A percentile compares a stretch with the other conserved stretches of the same genome.
Evolutionary conservation across 192 early-diverging fungal genomes (phyloP).

Genomic region (Backusella macrospora): DNA sequence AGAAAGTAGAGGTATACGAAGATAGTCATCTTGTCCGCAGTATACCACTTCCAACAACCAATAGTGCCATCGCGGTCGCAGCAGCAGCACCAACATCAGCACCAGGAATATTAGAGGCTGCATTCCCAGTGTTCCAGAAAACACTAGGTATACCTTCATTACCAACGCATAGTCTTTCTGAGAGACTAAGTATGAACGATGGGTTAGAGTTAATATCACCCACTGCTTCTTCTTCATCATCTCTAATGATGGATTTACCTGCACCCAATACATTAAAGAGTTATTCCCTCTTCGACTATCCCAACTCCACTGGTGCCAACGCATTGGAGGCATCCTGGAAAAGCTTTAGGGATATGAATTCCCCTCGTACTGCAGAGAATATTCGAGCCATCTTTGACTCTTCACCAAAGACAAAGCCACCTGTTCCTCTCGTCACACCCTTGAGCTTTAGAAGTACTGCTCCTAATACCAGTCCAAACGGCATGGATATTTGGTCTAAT

Average conservation of each 20-base stretch:
- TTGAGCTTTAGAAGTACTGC: conserved; percentile 11
- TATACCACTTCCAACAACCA: not conserved
- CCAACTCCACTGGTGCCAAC: conserved; percentile 3
- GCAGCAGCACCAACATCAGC: not conserved
- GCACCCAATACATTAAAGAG: conserved; percentile 6
- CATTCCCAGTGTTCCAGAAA: not conserved
- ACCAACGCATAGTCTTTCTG: not conserved
- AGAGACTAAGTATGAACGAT: not conserved
- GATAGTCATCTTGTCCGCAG: conserved; percentile 4
- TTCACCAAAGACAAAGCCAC: conserved; percentile 2
- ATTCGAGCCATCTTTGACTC: conserved; percentile 30
- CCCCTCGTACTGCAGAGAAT: conserved; percentile 17
- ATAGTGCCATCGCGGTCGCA: not conserved
- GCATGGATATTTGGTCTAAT: conserved; percentile 23
- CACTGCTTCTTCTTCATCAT: conserved; percentile 13
- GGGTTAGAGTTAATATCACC: not conserved
- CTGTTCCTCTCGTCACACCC: not conserved
- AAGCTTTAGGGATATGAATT: conserved; percentile 25
- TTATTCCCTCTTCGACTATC: conserved; percentile 35
- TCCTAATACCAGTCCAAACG: conserved; percentile 3
- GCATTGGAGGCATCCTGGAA: conserved; percentile 20
- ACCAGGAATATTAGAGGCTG: not conserved
- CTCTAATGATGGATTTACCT: conserved; percentile 7
- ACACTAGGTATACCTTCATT: not conserved
- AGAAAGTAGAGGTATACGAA: conserved; percentile 24